Base-by-base conservation (phyloP, 2,329 filamentous ascomycete species). In the Ophiocordyceps robertsii region DNA sequence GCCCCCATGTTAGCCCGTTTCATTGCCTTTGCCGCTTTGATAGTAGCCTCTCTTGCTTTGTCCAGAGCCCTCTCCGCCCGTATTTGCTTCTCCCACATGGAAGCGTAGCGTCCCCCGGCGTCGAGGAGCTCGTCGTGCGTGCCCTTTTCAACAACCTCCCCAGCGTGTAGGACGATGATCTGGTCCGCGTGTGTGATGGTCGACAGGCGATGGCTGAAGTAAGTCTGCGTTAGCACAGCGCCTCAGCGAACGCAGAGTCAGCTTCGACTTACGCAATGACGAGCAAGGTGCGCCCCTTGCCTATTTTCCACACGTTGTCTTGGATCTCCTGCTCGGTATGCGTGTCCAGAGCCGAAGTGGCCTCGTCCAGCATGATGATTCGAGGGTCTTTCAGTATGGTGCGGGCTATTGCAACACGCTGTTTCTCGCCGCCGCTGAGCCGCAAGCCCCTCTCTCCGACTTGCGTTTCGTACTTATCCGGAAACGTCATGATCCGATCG, bases 251-350 rank as follows among this genome's bases (percentile, higher is more conserved):
- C 13, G 29, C 37, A 35, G 27, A 32, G 19, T 30, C 37, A 29
- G 13, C 9, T 24, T 14, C 6, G 27, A 72, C 75, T 67, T 79
- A 87, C 67, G 92, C 92, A 65, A 98, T 96, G 41, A 96, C 88
- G 46, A 98, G 76, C 67, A 95, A 82, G 1, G 92, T 98, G 38
- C 92, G 83, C 40, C 88, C 89, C 51, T 82, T 72, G 14, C 86
- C 85, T 38, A 96, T 77, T 13, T 76, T 86, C 44, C 80, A 80
- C 29, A 98, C 75, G 31, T 89, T 88, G 45, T 82, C 77, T 62
- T 95, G 89, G 46, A 95, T 95, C 57, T 93, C 84, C 59, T 93
- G 84, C 61, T 95, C 89, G 0, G 89, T 95, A 50, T 92, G 85
- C 0, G 86, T 88, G 58, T 95, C 89, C 29, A 95, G 69, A 10